Evolutionary conservation across 2,329 filamentous ascomycete species (phyloP), one percentile per base, ranked within the genome.

Genomic region (Paraphaeosphaeria minitans): DNA sequence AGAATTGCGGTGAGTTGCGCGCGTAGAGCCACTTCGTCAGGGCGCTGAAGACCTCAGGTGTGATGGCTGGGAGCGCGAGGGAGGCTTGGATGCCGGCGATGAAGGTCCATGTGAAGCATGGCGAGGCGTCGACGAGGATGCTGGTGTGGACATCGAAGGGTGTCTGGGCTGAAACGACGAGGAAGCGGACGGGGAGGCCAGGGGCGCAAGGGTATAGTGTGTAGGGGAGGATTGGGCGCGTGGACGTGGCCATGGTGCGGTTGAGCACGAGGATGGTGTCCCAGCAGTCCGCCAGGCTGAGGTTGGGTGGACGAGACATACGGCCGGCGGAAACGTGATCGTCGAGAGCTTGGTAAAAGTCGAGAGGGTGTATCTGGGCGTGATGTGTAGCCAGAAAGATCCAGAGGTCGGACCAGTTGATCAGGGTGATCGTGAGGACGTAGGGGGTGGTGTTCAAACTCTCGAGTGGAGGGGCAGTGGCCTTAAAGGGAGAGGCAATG

Each of bases 101-200:
- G 45, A 46, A 29, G 46, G 50, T 39, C 19, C 6, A 14, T 2
- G 27, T 19, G n/a, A 61, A 60, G 10, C 55, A 3, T 3, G 59
- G 54, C 0, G 58, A 61, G 14, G 21, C 21, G 14, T 24, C 42
- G 24, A 22, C 27, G 21, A 59, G 59, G 29, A 59, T 39, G 6
- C 12, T 35, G 22, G 47, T 53, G 31, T 61, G 58, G 31, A 61
- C 21, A 22, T 63, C 56, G 48, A 49, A 58, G 14, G 29, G 49
- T 12, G 31, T 53, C 22, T 45, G 14, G 2, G 9, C 3, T 9
- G 29, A 19, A 12, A 58, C 58, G 52, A 63, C 27, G n/a, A 54
- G 29, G 53, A 63, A 58, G 31, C 16, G 33, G 39, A 35, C 22
- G 22, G 37, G 46, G 2, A 19, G 21, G 47, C 47, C 35, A 2